phyloP scores from a whole-genome alignment of 2,329 filamentous ascomycete species.

The Aureobasidium namibiae region DNA sequence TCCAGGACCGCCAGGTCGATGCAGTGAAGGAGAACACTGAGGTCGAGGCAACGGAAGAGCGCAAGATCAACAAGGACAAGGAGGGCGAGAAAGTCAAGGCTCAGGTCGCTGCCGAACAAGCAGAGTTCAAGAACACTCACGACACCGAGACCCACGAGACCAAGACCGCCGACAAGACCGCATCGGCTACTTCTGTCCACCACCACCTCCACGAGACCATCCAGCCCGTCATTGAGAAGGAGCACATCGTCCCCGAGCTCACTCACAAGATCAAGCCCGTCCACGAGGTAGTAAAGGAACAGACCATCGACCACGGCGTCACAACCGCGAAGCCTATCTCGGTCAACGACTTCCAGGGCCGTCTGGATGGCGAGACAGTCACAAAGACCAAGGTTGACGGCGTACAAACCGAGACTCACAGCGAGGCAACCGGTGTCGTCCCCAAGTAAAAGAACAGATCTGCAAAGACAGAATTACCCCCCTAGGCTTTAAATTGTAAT shows the following conservation, averaged over 20 bases:
- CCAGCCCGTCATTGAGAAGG: conserved; percentile 61
- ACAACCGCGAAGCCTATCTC: conserved; percentile 18
- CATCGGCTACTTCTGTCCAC: conserved; percentile 56
- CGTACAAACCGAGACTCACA: not conserved
- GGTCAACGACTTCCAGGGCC: conserved; percentile 20
- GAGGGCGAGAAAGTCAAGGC: conserved; percentile 17
- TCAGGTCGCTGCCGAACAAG: conserved; percentile 16
- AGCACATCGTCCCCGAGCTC: conserved; percentile 56
- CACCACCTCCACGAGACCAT: conserved; percentile 61
- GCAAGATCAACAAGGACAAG: conserved; percentile 50
- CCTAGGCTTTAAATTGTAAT: not conserved
- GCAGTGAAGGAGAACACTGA: conserved; percentile 59
- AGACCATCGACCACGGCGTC: conserved; percentile 19
- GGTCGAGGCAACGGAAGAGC: conserved; percentile 50
- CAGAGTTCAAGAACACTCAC: conserved; percentile 16
- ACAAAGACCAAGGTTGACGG: not conserved
- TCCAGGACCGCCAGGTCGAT: conserved; percentile 39
- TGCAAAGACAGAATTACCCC: not conserved
- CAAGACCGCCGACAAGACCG: conserved; percentile 37
- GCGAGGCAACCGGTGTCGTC: not conserved
- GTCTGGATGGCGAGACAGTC: conserved; percentile 12
- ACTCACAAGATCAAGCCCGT: conserved; percentile 65
- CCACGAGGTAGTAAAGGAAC: conserved; percentile 46
- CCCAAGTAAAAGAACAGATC: not conserved
- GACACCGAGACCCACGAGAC: conserved; percentile 32